Base-by-base conservation (phyloP, 352 stramenopile species). In the Globisporangium megalacanthum region DNA sequence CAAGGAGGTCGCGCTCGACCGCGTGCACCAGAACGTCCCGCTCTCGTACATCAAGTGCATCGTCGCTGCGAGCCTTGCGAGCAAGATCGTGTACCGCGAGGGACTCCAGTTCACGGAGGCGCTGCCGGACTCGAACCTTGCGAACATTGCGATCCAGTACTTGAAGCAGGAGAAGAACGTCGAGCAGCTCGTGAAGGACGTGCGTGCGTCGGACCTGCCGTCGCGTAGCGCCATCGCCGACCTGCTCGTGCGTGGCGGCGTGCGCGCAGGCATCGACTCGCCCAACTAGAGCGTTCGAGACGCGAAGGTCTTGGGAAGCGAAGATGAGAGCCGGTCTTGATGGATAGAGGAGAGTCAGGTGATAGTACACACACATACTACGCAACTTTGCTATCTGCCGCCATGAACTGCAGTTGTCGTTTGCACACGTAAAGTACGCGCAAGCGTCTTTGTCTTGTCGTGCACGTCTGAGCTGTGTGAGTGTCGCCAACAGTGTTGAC, bases 1-100 rank as follows among this genome's bases (percentile, higher is more conserved):
- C 56, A 92, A 94, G 49, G 88, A 98, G 49, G 55, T 98, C 14
- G 86, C 91, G 0, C 96, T 98, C 59, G 92, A 98, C 66, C 76
- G 91, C 54, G 92, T 99, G 53, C 76, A 90, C 50, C 67, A 95
- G 31, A 83, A 94, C 52, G 92, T 99, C 36, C 96, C 97, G 17
- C 73, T 88, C 22, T 90, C 96, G 50, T 99, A 99, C 83, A 87
- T 98, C 65, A 97, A 93, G 62, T 98, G 97, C 72, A 97, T 98
- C 39, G 93, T 99, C 52, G 93, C 92, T 7, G 97, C 93, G 25
- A 97, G 86, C 55, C 70, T 99, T 35, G 97, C 97, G 48, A 97
- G 89, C 53, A 98, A 98, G 73, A 90, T 99, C 60, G 97, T 99
- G 25, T 99, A 99, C 77, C 95, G 96, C 51, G 97, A 99, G 68